Evolutionary conservation across 2,329 filamentous ascomycete genomes (phyloP).

Genomic region (Diplodia scrobiculata): DNA sequence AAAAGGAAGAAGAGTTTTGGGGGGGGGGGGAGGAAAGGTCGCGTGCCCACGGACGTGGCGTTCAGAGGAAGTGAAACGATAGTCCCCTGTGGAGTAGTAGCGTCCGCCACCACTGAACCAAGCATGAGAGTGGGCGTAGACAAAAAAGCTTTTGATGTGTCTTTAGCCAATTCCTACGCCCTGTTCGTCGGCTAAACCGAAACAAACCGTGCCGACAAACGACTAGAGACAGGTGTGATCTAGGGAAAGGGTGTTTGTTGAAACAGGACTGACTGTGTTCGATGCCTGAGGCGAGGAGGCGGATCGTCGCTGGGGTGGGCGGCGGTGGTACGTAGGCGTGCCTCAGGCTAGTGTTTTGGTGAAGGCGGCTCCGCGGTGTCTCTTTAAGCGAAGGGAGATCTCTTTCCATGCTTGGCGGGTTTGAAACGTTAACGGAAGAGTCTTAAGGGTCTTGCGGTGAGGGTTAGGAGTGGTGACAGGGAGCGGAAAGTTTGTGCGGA

Average conservation of each 20-base stretch:
- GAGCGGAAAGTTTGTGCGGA: background rate
- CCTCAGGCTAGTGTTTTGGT: slow-evolving; percentile 2
- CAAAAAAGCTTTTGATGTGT: background rate
- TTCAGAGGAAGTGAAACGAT: background rate
- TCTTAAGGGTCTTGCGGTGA: background rate
- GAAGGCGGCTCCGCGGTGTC: background rate
- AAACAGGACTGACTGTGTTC: background rate
- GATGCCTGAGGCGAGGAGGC: background rate
- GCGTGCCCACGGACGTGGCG: too few relatives aligned
- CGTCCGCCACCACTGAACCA: background rate
- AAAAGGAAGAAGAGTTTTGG: background rate
- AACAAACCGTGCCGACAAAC: background rate
- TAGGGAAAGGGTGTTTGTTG: background rate
- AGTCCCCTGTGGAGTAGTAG: background rate
- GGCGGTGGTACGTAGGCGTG: background rate
- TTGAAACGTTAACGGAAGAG: slow-evolving; percentile 12
- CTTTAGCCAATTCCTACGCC: background rate
- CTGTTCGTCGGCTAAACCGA: background rate
- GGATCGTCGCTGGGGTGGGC: background rate
- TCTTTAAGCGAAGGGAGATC: background rate
- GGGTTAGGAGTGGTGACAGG: background rate
- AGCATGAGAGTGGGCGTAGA: background rate
- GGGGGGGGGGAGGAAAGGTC: background rate
- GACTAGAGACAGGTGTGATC: too few relatives aligned
- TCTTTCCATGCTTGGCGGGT: background rate